Base-by-base conservation (phyloP, 257 asterid genomes). In the Solanum ahanhuiri region DNA sequence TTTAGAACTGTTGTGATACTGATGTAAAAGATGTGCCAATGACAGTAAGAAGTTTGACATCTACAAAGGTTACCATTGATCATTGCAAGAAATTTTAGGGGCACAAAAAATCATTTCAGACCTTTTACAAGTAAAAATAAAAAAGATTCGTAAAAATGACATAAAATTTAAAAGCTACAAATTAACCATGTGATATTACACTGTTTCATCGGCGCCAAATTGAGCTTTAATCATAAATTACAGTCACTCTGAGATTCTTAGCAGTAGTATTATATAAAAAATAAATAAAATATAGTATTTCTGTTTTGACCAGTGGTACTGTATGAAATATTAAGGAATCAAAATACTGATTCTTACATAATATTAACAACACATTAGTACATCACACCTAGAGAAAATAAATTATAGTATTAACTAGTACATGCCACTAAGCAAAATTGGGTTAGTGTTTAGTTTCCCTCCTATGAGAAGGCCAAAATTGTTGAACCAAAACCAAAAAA, bases 381-480 rank as follows among this genome's bases (percentile, higher is more conserved):
- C 66, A 81, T 28, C 84, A 15, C 18, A 48, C 10, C 84, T 48
- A 48, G 18, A 48, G 17, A 45, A 25, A 79, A 45, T 2, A 48
- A 81, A 15, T 81, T 51, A 4, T 57, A 76, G 33, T 76, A 23
- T 33, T 43, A 77, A 77, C 11, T 77, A 18, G 3, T 41, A 69
- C 39, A 76, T 76, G 63, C 31, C 64, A 63, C 81, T 17, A 82
- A 69, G 66, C 84, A 88, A 85, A 85, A 85, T 35, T 85, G 77
- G 67, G 83, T 67, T 82, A 85, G 86, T 66, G 72, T 7, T 23
- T 48, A 48, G 67, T 48, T 77, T 37, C 22, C 60, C n/a, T 51
- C 60, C 60, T 17, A 51, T 51, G 57, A 11, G 33, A 4, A 33
- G 17, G 43, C 30, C 39, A 81, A 81, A 48, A 48, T 81, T 81